Conservation (phyloP, 441 rosid species). For the Adansonia grandidieri region DNA sequence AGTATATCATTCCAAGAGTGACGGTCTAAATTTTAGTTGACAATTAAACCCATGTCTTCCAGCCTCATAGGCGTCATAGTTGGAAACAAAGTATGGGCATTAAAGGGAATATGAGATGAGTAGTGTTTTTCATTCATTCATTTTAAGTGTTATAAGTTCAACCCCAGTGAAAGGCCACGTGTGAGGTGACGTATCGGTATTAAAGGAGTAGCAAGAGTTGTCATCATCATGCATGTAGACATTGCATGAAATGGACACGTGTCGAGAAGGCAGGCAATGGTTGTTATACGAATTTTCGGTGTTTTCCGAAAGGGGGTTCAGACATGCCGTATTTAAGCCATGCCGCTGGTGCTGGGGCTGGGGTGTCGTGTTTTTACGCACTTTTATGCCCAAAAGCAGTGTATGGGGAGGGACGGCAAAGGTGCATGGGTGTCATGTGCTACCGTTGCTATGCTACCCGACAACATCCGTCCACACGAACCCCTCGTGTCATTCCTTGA, state of each 20-base stretch:
- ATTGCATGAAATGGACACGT: constrained; percentile 38
- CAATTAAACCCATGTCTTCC: not conserved
- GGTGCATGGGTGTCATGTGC: constrained; percentile 47
- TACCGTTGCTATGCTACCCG: constrained; percentile 29
- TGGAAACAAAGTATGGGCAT: not conserved
- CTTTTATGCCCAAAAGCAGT: not conserved
- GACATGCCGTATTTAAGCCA: constrained; percentile 14
- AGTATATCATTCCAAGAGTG: constrained; percentile 14
- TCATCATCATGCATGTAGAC: constrained; percentile 30
- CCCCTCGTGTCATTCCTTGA: constrained; percentile 35
- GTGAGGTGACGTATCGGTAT: not conserved
- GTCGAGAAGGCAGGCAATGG: constrained; percentile 19
- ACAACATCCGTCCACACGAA: constrained; percentile 39
- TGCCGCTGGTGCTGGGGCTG: not conserved
- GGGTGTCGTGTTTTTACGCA: not conserved
- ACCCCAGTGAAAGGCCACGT: constrained; percentile 31
- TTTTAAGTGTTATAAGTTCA: not conserved
- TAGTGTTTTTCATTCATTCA: too few relatives aligned
- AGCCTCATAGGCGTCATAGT: not conserved
- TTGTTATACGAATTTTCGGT: constrained; percentile 17
- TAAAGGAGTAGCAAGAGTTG: constrained; percentile 28
- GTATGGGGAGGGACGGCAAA: constrained; percentile 24
- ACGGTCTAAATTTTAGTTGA: not conserved
- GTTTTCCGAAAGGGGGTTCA: not conserved
- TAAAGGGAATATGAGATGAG: not conserved